phyloP scores from a whole-genome alignment of 768 basidiomycete species.

The Boletus speciosus region DNA sequence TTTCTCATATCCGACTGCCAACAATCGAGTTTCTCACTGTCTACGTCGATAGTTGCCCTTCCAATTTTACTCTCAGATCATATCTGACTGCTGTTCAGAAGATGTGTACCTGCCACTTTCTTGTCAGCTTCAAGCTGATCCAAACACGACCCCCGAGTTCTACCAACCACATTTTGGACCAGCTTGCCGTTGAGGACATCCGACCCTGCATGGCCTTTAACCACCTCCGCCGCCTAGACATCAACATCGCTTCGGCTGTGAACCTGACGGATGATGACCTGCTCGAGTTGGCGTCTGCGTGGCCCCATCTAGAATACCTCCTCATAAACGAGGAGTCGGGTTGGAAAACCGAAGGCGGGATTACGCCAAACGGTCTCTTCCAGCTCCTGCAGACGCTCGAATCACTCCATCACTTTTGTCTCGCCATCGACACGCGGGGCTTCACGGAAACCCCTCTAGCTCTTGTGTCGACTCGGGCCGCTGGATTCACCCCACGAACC shows the following conservation, averaged over 20 bases:
- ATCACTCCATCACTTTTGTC: conserved; percentile 1
- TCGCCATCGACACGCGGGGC: conserved; percentile 15
- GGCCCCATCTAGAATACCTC: conserved; percentile 15
- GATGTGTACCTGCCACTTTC: conserved; percentile 1
- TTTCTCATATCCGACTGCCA: conserved; percentile 3
- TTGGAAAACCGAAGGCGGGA: conserved; percentile 13
- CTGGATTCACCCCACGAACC: not conserved
- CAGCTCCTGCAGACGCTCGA: conserved; percentile 9
- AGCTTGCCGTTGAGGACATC: conserved; percentile 19
- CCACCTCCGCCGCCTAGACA: conserved; percentile 9
- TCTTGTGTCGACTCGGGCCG: not conserved
- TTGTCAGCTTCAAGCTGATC: conserved; percentile 5
- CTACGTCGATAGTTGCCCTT: conserved; percentile 9
- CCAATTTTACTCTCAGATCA: conserved; percentile 5
- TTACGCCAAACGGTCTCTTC: conserved; percentile 19
- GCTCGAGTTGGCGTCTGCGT: conserved; percentile 13
- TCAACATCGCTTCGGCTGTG: conserved; percentile 12
- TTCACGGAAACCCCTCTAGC: not conserved
- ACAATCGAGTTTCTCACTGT: conserved; percentile 6
- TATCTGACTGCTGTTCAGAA: conserved; percentile 6
- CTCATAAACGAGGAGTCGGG: conserved; percentile 20
- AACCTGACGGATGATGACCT: conserved; percentile 10
- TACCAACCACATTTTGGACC: not conserved
- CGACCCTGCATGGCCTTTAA: conserved; percentile 13
- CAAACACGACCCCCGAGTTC: conserved; percentile 6